These are phyloP conservation scores for Murraya paniculata DNA, from an alignment of 345 rosid genomes.

Conservation along the genomic window DNA sequence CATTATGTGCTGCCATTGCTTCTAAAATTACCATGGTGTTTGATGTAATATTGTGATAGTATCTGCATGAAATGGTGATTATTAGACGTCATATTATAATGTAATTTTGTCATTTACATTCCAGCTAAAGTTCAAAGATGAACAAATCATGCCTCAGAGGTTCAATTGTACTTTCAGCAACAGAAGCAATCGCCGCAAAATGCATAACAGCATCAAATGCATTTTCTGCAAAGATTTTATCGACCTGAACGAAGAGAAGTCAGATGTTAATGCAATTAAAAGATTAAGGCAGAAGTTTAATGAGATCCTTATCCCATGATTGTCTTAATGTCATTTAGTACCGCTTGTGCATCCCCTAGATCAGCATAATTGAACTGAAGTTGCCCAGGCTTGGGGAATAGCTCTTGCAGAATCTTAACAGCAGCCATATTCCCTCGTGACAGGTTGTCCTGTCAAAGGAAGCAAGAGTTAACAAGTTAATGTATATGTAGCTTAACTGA, in stretches of 20 bases:
- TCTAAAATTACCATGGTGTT: conserved; percentile 57
- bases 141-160: conserved; percentile 48
- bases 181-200: conserved; percentile 80
- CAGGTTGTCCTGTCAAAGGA: conserved; percentile 52
- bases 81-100: neutral
- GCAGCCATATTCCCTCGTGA: conserved; percentile 71
- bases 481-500: neutral
- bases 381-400: conserved; percentile 62
- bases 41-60: conserved; percentile 64
- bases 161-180: conserved; percentile 64
- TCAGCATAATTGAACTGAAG: conserved; percentile 68
- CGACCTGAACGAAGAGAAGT: conserved; percentile 48
- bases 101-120: no score
- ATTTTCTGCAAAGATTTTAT: conserved; percentile 76
- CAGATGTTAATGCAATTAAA: conserved; percentile 16
- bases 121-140: neutral
- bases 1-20: conserved; percentile 52
- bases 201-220: conserved; percentile 98
- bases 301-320: neutral
- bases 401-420: conserved; percentile 47
- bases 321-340: conserved; percentile 28
- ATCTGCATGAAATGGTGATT: conserved; percentile 27
- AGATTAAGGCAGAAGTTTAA: neutral
- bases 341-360: conserved; percentile 57
- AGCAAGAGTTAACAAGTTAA: neutral